Percentiles rank a stretch among this genome's conserved stretches.
Conservation (phyloP, 2,329 filamentous ascomycete species). For the Teratosphaeria epicoccoides region DNA sequence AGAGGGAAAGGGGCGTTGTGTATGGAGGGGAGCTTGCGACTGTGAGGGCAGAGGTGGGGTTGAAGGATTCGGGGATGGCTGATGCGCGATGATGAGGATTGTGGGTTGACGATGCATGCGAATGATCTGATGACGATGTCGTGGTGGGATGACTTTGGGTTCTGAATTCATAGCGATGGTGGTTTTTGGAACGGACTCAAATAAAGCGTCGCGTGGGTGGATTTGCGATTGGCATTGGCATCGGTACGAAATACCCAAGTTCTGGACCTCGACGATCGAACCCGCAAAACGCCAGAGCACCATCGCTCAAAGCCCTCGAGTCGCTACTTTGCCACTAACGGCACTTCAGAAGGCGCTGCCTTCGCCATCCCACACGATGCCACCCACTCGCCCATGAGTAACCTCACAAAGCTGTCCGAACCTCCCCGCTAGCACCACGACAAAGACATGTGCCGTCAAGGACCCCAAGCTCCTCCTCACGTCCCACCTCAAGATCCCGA, state of each 20-base stretch:
- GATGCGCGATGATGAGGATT: not conserved
- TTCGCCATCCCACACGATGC: not conserved
- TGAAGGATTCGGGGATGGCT: conserved; percentile 5
- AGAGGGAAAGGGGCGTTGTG: conserved; percentile 24
- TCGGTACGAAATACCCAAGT: no score
- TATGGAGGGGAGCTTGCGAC: conserved; percentile 10
- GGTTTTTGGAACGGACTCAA: not conserved
- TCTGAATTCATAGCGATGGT: not conserved
- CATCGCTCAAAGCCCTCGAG: not conserved
- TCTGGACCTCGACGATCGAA: no score
- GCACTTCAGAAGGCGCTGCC: not conserved
- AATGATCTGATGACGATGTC: not conserved
- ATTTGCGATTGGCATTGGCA: no score
- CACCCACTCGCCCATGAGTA: not conserved
- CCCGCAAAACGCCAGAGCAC: not conserved
- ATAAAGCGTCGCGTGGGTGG: not conserved
- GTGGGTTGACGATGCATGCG: not conserved
- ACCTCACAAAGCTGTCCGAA: not conserved
- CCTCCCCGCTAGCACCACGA: conserved; percentile 28
- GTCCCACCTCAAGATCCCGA: conserved; percentile 29
- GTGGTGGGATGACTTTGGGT: not conserved
- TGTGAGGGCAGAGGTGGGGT: conserved; percentile 36
- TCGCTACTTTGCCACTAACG: not conserved
- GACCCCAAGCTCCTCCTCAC: conserved; percentile 31
- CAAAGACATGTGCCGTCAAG: conserved; percentile 37